Base-by-base conservation (phyloP, 331 rosid species). In the Erythrophleum ivorense region DNA sequence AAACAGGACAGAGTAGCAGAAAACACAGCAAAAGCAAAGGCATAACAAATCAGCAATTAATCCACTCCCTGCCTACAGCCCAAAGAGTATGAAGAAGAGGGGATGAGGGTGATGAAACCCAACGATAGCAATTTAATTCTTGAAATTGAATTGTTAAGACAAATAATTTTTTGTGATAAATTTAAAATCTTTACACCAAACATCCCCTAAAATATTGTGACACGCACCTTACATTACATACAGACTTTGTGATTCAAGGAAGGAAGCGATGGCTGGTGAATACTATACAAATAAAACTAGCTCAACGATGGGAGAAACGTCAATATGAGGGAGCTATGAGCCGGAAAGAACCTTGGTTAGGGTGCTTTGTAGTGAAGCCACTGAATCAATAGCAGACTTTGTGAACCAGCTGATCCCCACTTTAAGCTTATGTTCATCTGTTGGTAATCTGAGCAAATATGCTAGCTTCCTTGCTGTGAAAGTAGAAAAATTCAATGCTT, bases 321-420 rank as follows among this genome's bases (percentile, higher is more conserved):
- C 21, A 54, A 38, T 54, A 49, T 3, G 79, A 79, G 71, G 52
- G 18, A 81, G 73, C 84, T 85, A 89, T 33, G 92, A 89, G 75
- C 86, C 80, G 11, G 94, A 85, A 75, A 95, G 86, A 81, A 88
- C 91, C 86, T 81, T 88, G 38, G 88, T 75, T 57, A 95, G 66
- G 78, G 94, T 89, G 88, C 88, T 90, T 69, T 95, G 99, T 31
- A 93, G 80, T 24, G 84, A 84, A 46, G 94, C 82, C 76, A 91
- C 89, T 33, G 98, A 91, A 76, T 91, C 98, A 76, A 93, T 78
- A 33, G 98, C 98, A 53, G 98, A 88, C 66, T 95, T 95, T 73
- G 97, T 69, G 45, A 95, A 84, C 98, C 98, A 95, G 91, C 99
- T 95, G 71, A 93, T 88, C 79, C 99, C 99, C 75, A 95, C 99